Percentiles rank a stretch among this genome's conserved stretches.
phyloP scores from a whole-genome alignment of 257 asterid species.

The Solanum sitiens region DNA sequence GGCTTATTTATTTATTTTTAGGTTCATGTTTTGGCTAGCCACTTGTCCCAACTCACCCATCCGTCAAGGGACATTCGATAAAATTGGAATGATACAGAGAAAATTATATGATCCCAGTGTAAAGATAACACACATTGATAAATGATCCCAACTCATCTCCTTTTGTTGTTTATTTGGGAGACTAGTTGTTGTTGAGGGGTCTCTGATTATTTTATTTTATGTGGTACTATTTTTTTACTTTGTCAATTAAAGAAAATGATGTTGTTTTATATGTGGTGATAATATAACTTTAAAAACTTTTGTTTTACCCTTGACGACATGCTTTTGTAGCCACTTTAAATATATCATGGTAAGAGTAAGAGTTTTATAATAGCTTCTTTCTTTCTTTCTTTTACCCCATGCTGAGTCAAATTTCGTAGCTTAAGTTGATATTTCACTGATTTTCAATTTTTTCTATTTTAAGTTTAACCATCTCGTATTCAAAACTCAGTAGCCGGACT shows the following conservation, averaged over 20 bases:
- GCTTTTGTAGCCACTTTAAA: background rate
- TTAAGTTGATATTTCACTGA: background rate
- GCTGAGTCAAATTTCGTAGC: background rate
- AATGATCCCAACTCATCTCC: background rate
- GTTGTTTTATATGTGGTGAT: background rate
- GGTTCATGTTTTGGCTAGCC: background rate
- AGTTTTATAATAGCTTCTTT: background rate
- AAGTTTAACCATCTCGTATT: no score
- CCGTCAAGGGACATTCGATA: rapidly evolving
- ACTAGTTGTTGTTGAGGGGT: background rate
- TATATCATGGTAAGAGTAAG: background rate
- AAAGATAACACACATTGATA: background rate
- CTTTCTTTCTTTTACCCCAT: background rate
- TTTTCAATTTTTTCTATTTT: background rate
- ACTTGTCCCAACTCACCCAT: background rate
- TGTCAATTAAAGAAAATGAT: background rate
- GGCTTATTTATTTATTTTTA: no score
- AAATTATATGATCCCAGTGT: background rate
- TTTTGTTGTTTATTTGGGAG: background rate
- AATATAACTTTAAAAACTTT: background rate
- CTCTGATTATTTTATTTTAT: background rate
- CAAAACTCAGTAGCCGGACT: background rate
- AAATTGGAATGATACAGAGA: background rate
- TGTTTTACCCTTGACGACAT: background rate
- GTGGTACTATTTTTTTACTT: background rate